Percentiles rank a stretch among this genome's conserved stretches.
Conservation (phyloP, 2,329 filamentous ascomycete genomes). For the Orbilia quercus region DNA sequence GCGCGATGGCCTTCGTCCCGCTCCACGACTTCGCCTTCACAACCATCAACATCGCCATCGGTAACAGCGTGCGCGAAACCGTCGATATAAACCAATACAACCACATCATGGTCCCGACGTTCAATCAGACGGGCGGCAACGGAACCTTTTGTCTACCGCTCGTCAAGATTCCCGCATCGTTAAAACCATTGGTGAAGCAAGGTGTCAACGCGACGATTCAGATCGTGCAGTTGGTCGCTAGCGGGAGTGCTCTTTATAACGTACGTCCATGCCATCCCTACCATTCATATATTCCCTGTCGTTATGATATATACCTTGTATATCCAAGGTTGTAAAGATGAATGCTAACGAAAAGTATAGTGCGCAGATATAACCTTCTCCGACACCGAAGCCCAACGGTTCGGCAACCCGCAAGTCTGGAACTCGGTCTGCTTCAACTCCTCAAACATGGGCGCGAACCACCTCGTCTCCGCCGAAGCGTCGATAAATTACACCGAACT, state of each 20-base stretch:
- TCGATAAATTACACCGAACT: conserved; percentile 54
- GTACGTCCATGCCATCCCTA: conserved; percentile 61
- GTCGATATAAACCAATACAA: conserved; percentile 65
- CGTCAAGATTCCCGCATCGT: conserved; percentile 60
- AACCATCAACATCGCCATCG: conserved; percentile 66
- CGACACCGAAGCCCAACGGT: conserved; percentile 58
- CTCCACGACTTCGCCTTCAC: conserved; percentile 65
- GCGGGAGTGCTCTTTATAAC: conserved; percentile 66
- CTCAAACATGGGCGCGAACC: conserved; percentile 57
- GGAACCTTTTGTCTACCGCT: conserved; percentile 66
- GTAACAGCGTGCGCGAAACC: conserved; percentile 56
- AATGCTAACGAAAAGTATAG: conserved; percentile 32
- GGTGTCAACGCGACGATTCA: conserved; percentile 65
- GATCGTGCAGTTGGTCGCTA: conserved; percentile 64
- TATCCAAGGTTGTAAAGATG: neutral
- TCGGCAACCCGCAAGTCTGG: conserved; percentile 58
- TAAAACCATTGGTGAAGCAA: conserved; percentile 60
- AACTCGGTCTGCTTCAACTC: conserved; percentile 57
- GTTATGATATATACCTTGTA: conserved; percentile 7
- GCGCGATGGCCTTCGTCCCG: conserved; percentile 64
- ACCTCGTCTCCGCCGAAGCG: conserved; percentile 43
- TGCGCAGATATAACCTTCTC: conserved; percentile 59
- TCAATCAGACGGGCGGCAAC: conserved; percentile 67
- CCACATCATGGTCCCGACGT: conserved; percentile 64
- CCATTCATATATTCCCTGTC: neutral